These are phyloP conservation scores for Pisolithus marmoratus DNA, from an alignment of 768 basidiomycete species.

Conservation along the genomic window DNA sequence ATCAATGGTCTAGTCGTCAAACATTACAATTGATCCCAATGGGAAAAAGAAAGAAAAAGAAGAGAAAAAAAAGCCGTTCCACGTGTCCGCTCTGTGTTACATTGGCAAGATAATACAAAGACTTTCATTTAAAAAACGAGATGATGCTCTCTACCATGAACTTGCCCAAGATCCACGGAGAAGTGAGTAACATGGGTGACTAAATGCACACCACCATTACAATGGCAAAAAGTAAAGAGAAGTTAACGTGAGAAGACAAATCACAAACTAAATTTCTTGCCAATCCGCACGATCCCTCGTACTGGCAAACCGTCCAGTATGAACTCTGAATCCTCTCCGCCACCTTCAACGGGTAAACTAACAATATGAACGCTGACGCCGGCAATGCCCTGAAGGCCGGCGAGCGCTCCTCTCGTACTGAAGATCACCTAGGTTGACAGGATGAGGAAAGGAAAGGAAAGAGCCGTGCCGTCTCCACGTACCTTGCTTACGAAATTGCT, in stretches of 20 bases:
- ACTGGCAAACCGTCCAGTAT: slow-evolving; percentile 62
- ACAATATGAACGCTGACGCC: slow-evolving; percentile 54
- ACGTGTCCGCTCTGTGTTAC: neutral
- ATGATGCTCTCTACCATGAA: too few relatives aligned
- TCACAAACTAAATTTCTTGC: slow-evolving; percentile 39
- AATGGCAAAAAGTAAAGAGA: neutral
- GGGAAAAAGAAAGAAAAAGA: neutral
- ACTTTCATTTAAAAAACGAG: too few relatives aligned
- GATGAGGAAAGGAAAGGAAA: slow-evolving; percentile 2
- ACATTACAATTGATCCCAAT: slow-evolving; percentile 42
- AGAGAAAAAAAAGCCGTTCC: neutral
- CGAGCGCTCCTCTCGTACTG: slow-evolving; percentile 54
- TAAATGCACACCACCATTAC: neutral
- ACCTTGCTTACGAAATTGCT: slow-evolving; percentile 77
- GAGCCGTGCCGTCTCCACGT: slow-evolving; percentile 1
- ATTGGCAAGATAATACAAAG: too few relatives aligned
- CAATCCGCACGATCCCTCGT: slow-evolving; percentile 57
- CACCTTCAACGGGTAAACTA: slow-evolving; percentile 47
- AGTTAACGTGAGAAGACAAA: neutral
- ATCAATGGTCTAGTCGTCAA: slow-evolving; percentile 51
- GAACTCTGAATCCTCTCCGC: slow-evolving; percentile 40
- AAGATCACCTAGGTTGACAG: slow-evolving; percentile 55
- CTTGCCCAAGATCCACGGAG: too few relatives aligned
- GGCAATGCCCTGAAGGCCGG: slow-evolving; percentile 61
- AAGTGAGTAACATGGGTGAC: too few relatives aligned